phyloP scores from a whole-genome alignment of 768 basidiomycete genomes.

The Rubroboletus pulcherrimus region DNA sequence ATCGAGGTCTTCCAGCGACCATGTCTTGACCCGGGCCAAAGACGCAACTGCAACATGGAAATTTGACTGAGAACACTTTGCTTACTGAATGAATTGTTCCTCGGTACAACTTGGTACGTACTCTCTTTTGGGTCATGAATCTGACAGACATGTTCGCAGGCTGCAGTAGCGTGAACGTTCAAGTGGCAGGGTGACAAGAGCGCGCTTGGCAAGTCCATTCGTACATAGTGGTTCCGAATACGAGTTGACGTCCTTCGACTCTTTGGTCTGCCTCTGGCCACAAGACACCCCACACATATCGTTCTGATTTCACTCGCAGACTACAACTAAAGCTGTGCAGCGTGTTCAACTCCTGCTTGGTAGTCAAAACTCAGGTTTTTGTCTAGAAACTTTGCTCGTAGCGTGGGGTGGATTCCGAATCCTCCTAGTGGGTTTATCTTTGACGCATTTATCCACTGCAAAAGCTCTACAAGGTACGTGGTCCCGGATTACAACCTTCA shows the following conservation, averaged over 20 bases:
- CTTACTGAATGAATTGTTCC: background rate
- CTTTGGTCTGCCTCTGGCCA: too few species aligned
- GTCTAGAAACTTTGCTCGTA: background rate
- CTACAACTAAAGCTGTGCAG: background rate
- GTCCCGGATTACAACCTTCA: background rate
- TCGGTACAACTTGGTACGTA: background rate
- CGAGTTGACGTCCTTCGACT: too few species aligned
- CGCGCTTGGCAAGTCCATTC: too few species aligned
- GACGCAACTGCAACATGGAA: slow-evolving; percentile 5
- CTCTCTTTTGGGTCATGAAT: background rate
- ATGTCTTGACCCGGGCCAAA: background rate
- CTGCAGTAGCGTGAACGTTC: too few species aligned
- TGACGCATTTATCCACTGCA: background rate
- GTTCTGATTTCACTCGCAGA: background rate
- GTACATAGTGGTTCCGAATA: too few species aligned
- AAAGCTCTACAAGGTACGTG: background rate
- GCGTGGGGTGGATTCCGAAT: background rate
- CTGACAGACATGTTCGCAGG: too few species aligned
- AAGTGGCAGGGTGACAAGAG: too few species aligned
- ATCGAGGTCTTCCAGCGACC: background rate
- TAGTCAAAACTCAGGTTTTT: too few species aligned
- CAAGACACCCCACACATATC: background rate
- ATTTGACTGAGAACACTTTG: background rate
- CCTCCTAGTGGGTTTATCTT: too few species aligned
- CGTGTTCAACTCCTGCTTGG: background rate